Base-by-base conservation (phyloP, 2,329 filamentous ascomycete genomes). In the Phialophora verrucosa region DNA sequence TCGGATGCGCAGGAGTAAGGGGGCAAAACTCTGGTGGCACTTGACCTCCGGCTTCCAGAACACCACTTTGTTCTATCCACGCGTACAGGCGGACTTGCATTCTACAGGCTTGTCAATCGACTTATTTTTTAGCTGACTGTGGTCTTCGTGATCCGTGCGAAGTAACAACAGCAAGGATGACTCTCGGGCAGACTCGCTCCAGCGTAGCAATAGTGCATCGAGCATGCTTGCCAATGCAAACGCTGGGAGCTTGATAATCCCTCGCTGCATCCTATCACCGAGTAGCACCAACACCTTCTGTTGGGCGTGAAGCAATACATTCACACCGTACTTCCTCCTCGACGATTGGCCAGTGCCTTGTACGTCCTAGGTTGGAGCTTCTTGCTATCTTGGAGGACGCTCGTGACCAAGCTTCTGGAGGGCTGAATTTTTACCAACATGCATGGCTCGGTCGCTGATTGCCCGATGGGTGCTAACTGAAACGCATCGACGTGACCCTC, bases 201-300 rank as follows among this genome's bases (percentile, higher is more conserved):
- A n/a, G 20, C 53, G n/a, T 56, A 14, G n/a, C 53, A 56, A 38
- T 35, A 27, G 14, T 51, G 42, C 29, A 51, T 25, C 20, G 17
- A 25, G 32, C 57, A 49, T 54, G 51, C 27, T 54, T 29, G 56
- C 56, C 29, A 59, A 59, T 29, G 56, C 56, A 51, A 20, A n/a
- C 49, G 57, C 12, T 44, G 47, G 31, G 47, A 35, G 38, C 47
- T 47, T 59, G 44, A 59, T 50, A 35, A 51, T 12, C 44, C 29
- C 38, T 32, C 38, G 38, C 14, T 29, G 29, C 44, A 31, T 35
- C 44, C 57, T 50, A 20, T 29, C 27, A 29, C 44, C 35, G 57
- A 47, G 42, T 8, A 20, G 25, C 57, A 42, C 47, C 57, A 27
- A 47, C 14, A 29, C 35, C n/a, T 44, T 35, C 44, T 31, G 44